A percentile compares a stretch with the other conserved stretches of the same genome.
phyloP scores from a whole-genome alignment of 164 flowering plant genomes.

The Chloranthus sessilifolius region DNA sequence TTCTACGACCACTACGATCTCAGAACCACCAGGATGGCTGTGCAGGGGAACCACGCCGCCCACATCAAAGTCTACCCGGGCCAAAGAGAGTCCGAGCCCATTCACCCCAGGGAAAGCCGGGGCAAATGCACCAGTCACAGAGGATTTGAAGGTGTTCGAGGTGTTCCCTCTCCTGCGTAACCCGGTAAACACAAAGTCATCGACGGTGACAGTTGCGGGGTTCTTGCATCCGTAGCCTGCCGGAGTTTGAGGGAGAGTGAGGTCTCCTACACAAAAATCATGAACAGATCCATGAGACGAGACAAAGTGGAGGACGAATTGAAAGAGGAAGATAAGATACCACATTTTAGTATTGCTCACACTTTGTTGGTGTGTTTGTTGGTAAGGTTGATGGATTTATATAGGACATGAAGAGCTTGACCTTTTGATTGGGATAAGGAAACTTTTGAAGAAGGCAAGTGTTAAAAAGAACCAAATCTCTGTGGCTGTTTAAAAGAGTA shows the following conservation, averaged over 20 bases:
- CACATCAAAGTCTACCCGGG: slow-evolving; percentile 29
- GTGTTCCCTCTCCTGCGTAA: slow-evolving; percentile 33
- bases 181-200: slow-evolving; percentile 31
- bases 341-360: too few species aligned
- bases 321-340: slow-evolving; percentile 13
- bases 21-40: slow-evolving; percentile 40
- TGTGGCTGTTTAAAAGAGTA: too few species aligned
- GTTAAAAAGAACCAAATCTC: too few species aligned
- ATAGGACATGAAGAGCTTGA: too few species aligned
- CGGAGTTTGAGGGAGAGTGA: slow-evolving; percentile 16
- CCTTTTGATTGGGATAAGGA: too few species aligned
- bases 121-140: slow-evolving; percentile 32
- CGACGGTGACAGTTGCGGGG: slow-evolving; percentile 21
- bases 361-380: too few species aligned
- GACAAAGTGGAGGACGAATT: slow-evolving; percentile 11
- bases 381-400: too few species aligned
- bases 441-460: too few species aligned
- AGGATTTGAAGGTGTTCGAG: slow-evolving; percentile 31
- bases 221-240: slow-evolving; percentile 38
- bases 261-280: slow-evolving; percentile 41
- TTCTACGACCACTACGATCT: slow-evolving; percentile 25
- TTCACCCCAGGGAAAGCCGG: slow-evolving; percentile 36
- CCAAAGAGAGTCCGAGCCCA: slow-evolving; percentile 38
- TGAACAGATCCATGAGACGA: slow-evolving; percentile 14
- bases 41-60: slow-evolving; percentile 43